These are phyloP conservation scores for Ustilago tritici DNA, from an alignment of 1,284 basidiomycete species.

Conservation along the genomic window DNA sequence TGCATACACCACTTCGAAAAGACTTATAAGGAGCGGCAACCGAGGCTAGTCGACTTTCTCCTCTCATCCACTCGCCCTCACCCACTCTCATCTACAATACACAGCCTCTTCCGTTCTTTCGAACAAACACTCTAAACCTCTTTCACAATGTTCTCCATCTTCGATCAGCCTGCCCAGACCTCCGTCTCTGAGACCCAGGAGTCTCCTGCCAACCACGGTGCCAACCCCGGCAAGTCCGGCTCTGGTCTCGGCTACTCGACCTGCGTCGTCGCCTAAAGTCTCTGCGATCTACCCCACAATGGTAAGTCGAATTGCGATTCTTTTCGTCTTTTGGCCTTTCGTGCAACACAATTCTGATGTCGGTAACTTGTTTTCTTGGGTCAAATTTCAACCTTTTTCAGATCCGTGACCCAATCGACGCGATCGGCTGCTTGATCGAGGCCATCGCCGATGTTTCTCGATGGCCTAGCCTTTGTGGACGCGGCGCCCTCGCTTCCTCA, in stretches of 20 bases:
- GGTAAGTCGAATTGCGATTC: background rate
- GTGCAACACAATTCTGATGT: background rate
- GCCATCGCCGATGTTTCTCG: slow-evolving; percentile 23
- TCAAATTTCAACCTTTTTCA: background rate
- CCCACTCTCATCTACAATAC: slow-evolving; percentile 6
- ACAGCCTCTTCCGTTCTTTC: slow-evolving; percentile 19
- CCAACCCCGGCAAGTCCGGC: slow-evolving; percentile 2
- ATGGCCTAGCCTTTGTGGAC: slow-evolving; percentile 11
- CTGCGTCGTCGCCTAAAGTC: slow-evolving; percentile 29
- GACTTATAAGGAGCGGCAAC: background rate
- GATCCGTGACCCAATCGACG: slow-evolving; percentile 8
- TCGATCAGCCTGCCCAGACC: slow-evolving; percentile 33
- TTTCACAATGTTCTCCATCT: slow-evolving; percentile 40
- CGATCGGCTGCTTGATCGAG: slow-evolving; percentile 15
- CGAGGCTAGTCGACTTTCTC: background rate
- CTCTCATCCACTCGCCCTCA: slow-evolving; percentile 25
- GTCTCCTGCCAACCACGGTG: slow-evolving; percentile 7
- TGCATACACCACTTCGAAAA: background rate
- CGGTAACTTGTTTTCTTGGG: background rate
- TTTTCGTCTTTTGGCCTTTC: too few relatives aligned
- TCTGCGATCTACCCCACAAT: background rate
- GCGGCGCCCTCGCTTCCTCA: background rate
- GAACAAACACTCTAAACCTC: slow-evolving; percentile 13
- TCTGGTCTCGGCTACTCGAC: slow-evolving; percentile 27
- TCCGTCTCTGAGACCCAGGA: slow-evolving; percentile 30